Evolutionary conservation across 495 filamentous ascomycete genomes (phyloP).

Genomic region (Annulohypoxylon nitens): DNA sequence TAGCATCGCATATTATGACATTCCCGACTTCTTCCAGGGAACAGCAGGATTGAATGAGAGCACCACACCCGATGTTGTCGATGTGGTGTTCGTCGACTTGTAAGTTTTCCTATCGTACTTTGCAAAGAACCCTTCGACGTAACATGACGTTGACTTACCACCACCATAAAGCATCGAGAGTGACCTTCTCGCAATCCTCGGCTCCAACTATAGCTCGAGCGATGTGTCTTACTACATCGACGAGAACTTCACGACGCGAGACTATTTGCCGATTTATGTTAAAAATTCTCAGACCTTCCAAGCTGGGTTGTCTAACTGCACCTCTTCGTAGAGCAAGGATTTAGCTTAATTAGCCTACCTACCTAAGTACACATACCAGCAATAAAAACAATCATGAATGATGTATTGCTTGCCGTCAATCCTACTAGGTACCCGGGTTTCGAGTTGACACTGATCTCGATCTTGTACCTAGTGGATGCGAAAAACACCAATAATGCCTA

Average conservation of each 20-base stretch:
- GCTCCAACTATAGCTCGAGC: slow-evolving; percentile 54
- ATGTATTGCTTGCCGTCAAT: too few species aligned
- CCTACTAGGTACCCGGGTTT: too few species aligned
- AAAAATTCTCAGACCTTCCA: slow-evolving; percentile 57
- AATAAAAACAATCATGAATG: not conserved
- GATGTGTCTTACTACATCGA: slow-evolving; percentile 60
- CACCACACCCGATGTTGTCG: slow-evolving; percentile 68
- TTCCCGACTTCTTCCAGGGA: slow-evolving; percentile 78
- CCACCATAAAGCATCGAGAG: slow-evolving; percentile 45
- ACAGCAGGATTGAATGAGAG: slow-evolving; percentile 62
- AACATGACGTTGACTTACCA: slow-evolving; percentile 44
- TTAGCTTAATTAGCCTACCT: not conserved
- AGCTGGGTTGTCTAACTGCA: slow-evolving; percentile 62
- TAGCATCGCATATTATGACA: slow-evolving; percentile 69
- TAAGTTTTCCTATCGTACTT: slow-evolving; percentile 64
- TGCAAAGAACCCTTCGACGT: slow-evolving; percentile 29
- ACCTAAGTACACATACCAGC: not conserved
- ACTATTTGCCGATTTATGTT: slow-evolving; percentile 64
- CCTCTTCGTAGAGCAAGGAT: slow-evolving; percentile 50
- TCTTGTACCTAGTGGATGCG: too few species aligned
- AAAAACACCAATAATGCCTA: too few species aligned
- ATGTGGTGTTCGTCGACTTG: slow-evolving; percentile 84
- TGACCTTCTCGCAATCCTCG: slow-evolving; percentile 55
- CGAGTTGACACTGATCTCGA: too few species aligned
- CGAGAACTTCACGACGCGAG: slow-evolving; percentile 60